These are phyloP conservation scores for Arachnopeziza araneosa DNA, from an alignment of 2,329 filamentous ascomycete species.

Conservation along the genomic window DNA sequence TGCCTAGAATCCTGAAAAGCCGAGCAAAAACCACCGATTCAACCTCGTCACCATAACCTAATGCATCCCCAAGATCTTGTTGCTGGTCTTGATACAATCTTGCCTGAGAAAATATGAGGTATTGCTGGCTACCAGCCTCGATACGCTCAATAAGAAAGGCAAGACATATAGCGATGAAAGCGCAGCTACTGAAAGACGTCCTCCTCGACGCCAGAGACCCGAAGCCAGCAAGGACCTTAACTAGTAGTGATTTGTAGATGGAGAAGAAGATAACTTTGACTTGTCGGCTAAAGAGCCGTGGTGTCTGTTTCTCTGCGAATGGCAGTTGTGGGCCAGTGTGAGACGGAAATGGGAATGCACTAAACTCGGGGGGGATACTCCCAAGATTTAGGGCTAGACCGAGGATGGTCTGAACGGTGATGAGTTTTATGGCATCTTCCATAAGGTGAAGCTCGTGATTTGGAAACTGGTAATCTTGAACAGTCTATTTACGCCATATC, in stretches of 20 bases:
- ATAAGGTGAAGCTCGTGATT: not conserved
- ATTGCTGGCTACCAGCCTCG: not conserved
- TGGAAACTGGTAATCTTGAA: not conserved
- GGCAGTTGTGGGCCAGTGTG: not conserved
- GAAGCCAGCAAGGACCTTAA: not conserved
- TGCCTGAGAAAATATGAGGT: not conserved
- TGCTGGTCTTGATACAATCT: not conserved
- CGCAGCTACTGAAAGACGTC: not conserved
- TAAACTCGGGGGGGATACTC: no score
- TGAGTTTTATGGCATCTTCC: conserved; percentile 2
- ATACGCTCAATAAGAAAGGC: not conserved
- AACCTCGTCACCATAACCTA: not conserved
- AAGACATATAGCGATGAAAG: not conserved
- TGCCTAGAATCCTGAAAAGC: not conserved
- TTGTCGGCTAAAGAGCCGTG: not conserved
- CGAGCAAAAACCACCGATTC: not conserved
- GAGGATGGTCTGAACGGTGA: conserved; percentile 2
- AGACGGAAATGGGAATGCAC: not conserved
- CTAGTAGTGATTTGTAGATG: not conserved
- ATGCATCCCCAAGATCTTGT: not conserved
- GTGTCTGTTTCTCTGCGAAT: not conserved
- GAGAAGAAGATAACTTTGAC: not conserved
- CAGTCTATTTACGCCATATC: not conserved
- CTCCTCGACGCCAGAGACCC: not conserved
- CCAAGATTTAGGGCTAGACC: not conserved